A percentile compares a stretch with the other conserved stretches of the same genome.
Conservation (phyloP, 352 stramenopile species). For the Globisporangium heterothallicum region DNA sequence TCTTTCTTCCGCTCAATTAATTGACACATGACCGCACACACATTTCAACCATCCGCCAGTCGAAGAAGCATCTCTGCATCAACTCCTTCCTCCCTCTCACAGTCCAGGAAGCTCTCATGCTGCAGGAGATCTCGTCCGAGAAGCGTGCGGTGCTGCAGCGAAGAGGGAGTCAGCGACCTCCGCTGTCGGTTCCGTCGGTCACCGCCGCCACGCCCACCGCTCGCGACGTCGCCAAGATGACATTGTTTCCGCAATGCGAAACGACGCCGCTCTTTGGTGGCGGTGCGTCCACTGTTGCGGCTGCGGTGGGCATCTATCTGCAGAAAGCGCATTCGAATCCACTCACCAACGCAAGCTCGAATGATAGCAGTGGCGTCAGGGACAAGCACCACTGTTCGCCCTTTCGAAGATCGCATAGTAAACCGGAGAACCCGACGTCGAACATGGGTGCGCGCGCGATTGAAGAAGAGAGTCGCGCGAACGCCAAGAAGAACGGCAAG, state of each 20-base stretch:
- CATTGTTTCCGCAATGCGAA: conserved; percentile 10
- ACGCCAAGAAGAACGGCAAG: conserved; percentile 30
- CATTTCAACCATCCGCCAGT: too few species aligned
- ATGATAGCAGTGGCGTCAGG: neutral
- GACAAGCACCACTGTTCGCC: conserved; percentile 12
- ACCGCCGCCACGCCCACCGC: neutral
- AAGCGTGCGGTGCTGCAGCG: neutral
- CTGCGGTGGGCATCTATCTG: conserved; percentile 13
- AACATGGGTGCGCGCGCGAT: conserved; percentile 45
- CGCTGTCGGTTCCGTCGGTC: too few species aligned
- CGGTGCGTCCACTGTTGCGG: neutral
- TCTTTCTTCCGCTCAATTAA: too few species aligned
- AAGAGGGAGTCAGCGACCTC: neutral
- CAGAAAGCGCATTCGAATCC: conserved; percentile 3
- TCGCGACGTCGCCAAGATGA: conserved; percentile 27
- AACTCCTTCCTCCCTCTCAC: too few species aligned
- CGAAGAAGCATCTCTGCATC: too few species aligned
- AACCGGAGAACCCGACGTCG: conserved; percentile 55
- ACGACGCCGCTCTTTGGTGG: conserved; percentile 2
- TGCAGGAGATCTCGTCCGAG: neutral
- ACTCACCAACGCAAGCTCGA: neutral
- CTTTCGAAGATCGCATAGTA: conserved; percentile 47
- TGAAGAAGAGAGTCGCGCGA: conserved; percentile 31
- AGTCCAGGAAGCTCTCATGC: too few species aligned
- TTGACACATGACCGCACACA: too few species aligned